phyloP scores from a whole-genome alignment of 2,329 filamentous ascomycete genomes.

The Elsinoe batatas region DNA sequence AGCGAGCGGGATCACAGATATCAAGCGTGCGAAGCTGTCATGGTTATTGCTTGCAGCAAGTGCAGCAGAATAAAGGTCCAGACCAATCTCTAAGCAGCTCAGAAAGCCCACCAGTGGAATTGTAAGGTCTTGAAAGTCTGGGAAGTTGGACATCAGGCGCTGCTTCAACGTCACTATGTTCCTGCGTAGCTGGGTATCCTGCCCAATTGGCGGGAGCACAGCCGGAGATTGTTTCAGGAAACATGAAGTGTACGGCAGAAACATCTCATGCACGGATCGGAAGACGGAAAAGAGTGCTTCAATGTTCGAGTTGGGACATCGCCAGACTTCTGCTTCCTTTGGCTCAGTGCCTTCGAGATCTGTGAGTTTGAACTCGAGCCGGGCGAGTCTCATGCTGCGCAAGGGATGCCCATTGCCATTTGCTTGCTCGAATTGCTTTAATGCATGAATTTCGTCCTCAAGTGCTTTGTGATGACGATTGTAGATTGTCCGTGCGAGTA shows the following conservation, averaged over 20 bases:
- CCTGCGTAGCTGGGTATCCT: conserved; percentile 14
- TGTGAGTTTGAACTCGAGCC: conserved; percentile 30
- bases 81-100: conserved; percentile 64
- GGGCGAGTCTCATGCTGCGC: neutral
- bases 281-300: conserved; percentile 45
- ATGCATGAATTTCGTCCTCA: conserved; percentile 40
- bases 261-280: neutral
- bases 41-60: neutral
- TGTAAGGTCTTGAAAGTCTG: conserved; percentile 77
- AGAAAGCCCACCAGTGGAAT: conserved; percentile 69
- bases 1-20: conserved; percentile 8
- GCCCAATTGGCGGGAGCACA: neutral
- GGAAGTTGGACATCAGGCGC: conserved; percentile 60
- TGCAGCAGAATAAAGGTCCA: conserved; percentile 9
- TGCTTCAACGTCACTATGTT: conserved; percentile 51
- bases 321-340: conserved; percentile 56
- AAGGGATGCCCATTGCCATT: conserved; percentile 30
- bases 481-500: conserved; percentile 54
- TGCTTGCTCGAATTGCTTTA: conserved; percentile 54
- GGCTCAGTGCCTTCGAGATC: conserved; percentile 64
- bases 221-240: neutral
- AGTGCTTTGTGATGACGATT: conserved; percentile 21
- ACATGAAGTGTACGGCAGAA: neutral
- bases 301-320: conserved; percentile 60
- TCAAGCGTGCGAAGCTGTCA: neutral